These are phyloP conservation scores for Coemansia aciculifera DNA, from an alignment of 192 early-diverging fungal genomes.

Conservation along the genomic window DNA sequence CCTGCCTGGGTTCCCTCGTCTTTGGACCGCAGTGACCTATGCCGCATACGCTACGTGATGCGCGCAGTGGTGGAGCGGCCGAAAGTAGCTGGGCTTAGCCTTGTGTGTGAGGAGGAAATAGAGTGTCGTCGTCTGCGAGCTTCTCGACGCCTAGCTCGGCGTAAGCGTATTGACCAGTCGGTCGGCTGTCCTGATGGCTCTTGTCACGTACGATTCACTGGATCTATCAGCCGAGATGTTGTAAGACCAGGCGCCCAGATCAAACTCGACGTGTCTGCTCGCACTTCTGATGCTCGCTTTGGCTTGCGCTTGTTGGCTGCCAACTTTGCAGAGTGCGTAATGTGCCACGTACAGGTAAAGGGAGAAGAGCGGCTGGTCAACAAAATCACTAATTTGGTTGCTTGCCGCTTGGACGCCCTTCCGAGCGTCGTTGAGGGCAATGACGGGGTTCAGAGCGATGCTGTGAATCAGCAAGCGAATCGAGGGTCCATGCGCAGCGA, in stretches of 20 bases:
- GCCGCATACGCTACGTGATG: conserved; percentile 39
- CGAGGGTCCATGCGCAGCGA: conserved; percentile 15
- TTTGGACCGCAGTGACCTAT: conserved; percentile 32
- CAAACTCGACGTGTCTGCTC: conserved; percentile 33
- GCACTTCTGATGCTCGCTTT: conserved; percentile 45
- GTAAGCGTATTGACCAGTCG: conserved; percentile 45
- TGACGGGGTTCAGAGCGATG: not conserved
- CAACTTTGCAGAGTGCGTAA: conserved; percentile 43
- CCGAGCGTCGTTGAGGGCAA: not conserved
- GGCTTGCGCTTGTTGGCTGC: conserved; percentile 40
- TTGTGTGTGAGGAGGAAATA: conserved; percentile 31
- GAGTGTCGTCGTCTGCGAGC: conserved; percentile 23
- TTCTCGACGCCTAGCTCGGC: conserved; percentile 29
- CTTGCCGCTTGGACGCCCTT: conserved; percentile 33
- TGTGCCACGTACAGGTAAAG: conserved; percentile 47
- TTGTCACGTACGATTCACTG: conserved; percentile 47
- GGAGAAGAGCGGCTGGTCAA: conserved; percentile 51
- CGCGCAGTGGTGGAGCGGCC: conserved; percentile 17
- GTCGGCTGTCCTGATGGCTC: conserved; percentile 53
- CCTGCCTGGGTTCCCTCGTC: conserved; percentile 46
- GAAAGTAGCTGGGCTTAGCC: conserved; percentile 1
- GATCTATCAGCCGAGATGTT: conserved; percentile 39
- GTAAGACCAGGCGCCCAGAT: conserved; percentile 41
- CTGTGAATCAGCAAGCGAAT: not conserved
- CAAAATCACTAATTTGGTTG: conserved; percentile 33